A percentile compares a stretch with the other conserved stretches of the same genome.
Conservation (phyloP, 2,329 filamentous ascomycete genomes). For the Fusarium azukiicola region DNA sequence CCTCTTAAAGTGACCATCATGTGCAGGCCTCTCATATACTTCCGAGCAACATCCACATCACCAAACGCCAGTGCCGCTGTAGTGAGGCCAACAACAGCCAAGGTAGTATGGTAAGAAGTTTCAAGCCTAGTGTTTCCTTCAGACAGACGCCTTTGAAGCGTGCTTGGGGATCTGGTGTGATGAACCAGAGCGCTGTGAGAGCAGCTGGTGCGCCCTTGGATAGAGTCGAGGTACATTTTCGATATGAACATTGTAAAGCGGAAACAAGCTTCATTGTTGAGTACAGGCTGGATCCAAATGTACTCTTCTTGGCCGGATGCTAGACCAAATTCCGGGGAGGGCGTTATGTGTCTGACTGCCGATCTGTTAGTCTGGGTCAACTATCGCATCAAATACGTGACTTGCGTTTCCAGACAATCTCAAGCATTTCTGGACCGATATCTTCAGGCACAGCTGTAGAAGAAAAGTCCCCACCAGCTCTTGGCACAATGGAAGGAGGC, state of each 20-base stretch:
- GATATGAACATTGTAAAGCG: conserved; percentile 15
- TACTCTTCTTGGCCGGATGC: not conserved
- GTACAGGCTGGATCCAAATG: not conserved
- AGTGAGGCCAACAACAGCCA: not conserved
- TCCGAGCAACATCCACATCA: not conserved
- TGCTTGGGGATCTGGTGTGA: not conserved
- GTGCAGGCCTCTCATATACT: not conserved
- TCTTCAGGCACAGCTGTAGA: not conserved
- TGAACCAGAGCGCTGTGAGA: not conserved
- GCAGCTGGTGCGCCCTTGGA: not conserved
- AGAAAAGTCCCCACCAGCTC: not conserved
- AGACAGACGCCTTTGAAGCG: not conserved
- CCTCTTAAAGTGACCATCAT: conserved; percentile 4
- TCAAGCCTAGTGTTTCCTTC: not conserved
- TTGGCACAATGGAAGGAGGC: not conserved
- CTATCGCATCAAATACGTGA: too few relatives aligned
- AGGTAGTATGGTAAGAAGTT: not conserved
- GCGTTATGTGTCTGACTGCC: not conserved
- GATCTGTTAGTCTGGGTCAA: not conserved
- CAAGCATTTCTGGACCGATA: not conserved
- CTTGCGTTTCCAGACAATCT: not conserved
- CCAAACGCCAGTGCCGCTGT: not conserved
- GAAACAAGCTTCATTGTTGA: not conserved
- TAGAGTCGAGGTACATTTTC: not conserved
- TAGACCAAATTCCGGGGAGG: not conserved